phyloP scores from a whole-genome alignment of 768 basidiomycete species.

The Suillus cothurnatus region DNA sequence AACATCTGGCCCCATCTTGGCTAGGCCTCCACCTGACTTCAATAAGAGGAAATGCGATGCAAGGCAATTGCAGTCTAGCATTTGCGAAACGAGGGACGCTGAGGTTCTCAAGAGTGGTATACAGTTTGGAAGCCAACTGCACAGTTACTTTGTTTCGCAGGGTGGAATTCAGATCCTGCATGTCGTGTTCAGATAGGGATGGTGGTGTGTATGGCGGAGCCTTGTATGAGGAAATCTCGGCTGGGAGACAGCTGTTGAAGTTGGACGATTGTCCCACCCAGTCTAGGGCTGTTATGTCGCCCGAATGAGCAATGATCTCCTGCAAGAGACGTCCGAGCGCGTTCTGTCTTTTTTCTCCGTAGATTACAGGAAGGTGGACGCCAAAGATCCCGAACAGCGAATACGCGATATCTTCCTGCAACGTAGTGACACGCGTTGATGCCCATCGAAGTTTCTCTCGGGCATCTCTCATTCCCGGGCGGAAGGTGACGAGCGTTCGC shows the following conservation, averaged over 20 bases:
- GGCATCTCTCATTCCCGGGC: accelerated
- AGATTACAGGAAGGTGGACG: background rate
- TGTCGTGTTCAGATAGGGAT: background rate
- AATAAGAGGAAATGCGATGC: no score
- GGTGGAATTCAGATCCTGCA: background rate
- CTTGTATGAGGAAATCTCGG: background rate
- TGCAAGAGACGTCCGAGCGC: background rate
- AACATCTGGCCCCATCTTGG: no score
- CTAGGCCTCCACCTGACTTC: no score
- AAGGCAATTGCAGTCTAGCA: no score
- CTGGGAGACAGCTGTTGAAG: background rate
- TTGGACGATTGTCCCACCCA: background rate
- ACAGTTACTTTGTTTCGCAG: background rate
- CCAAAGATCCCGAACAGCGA: background rate
- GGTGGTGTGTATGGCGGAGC: background rate
- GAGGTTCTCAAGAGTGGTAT: no score
- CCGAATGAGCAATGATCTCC: background rate
- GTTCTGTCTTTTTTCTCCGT: background rate
- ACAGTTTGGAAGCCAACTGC: no score
- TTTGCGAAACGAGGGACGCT: no score
- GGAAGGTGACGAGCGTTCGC: accelerated
- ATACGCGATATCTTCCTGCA: background rate
- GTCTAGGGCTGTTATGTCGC: background rate
- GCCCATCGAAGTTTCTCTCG: background rate
- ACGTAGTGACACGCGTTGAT: background rate